These are phyloP conservation scores for Vigna hirtella DNA, from an alignment of 306 rosid species.

Conservation along the genomic window DNA sequence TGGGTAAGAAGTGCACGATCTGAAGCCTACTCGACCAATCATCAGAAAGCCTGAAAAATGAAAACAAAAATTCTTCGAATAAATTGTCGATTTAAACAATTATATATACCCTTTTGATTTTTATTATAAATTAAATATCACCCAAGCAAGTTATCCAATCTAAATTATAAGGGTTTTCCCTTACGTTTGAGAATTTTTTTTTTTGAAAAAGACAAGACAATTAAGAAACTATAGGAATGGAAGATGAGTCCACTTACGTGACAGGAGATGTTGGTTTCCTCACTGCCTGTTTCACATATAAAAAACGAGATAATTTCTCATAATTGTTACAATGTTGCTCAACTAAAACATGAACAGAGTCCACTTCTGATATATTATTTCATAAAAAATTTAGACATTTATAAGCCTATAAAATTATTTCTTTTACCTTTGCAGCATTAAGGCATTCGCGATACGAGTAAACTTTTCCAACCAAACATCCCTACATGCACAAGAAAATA, in stretches of 20 bases:
- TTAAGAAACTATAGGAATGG: not conserved
- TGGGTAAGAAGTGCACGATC: not conserved
- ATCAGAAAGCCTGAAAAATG: not conserved
- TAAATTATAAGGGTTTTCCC: not conserved
- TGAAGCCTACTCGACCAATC: not conserved
- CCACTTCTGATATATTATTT: not conserved
- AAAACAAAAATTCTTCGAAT: no score
- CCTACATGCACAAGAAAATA: not conserved
- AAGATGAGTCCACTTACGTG: not conserved
- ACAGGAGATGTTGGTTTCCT: slow-evolving; percentile 1
- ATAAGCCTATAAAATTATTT: not conserved
- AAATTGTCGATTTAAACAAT: not conserved
- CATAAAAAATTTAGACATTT: not conserved
- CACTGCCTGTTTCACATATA: not conserved
- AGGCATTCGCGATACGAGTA: no score
- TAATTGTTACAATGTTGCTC: not conserved
- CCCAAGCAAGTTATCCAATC: not conserved
- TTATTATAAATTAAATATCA: not conserved
- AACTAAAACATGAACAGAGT: not conserved
- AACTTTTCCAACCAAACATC: not conserved
- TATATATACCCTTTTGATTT: not conserved
- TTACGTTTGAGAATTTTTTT: not conserved
- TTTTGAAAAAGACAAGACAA: not conserved
- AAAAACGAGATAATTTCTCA: not conserved
- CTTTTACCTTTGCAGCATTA: not conserved